Evolutionary conservation across 768 basidiomycete genomes (phyloP), one percentile per base, ranked within the genome.

Genomic region (Rhizopogon salebrosus): DNA sequence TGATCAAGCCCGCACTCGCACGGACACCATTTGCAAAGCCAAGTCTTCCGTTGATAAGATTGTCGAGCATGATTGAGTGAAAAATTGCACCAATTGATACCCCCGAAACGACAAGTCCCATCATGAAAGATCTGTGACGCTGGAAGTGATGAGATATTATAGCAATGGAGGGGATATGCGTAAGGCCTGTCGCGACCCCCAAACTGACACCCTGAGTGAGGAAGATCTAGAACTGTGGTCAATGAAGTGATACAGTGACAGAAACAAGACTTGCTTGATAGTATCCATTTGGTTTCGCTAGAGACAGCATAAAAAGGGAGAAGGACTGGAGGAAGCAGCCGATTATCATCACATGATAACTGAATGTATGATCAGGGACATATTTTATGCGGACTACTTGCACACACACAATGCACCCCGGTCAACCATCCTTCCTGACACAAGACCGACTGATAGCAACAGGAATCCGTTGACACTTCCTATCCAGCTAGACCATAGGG

Each of bases 11-110:
- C 4, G 72, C 77, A 50, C 68, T 76, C 10, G 69, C 71, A 3
- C 68, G 69, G 0, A 73, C 72, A 23, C 72, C 71, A 37, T 55
- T 67, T 14, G 57, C 66, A 58, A 81, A 75, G 7, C 84, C 81
- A 4, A 75, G 62, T 5, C 66, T 57, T 3, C 75, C 73, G 49
- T 74, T 76, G 50, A 46, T 54, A 27, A 48, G 54, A 22, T 73
- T 65, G 62, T 87, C 86, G 26, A 87, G 67, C 72, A 85, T 77
- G 55, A 84, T 80, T 1, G 83, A 80, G 50, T 84, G 76, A 14
- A 79, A 57, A 20, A 80, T 67, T 4, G 79, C 82, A 7, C 85
- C 84, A 3, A 82, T 61, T 3, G 79, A 75, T 29, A 75, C 73
- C 18, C 77, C 77, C 31, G 78, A 76, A 27, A 75, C 29, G 5